Evolutionary conservation across 75 land plant genomes (phyloP).

Genomic region (Ceratopteris richardii): DNA sequence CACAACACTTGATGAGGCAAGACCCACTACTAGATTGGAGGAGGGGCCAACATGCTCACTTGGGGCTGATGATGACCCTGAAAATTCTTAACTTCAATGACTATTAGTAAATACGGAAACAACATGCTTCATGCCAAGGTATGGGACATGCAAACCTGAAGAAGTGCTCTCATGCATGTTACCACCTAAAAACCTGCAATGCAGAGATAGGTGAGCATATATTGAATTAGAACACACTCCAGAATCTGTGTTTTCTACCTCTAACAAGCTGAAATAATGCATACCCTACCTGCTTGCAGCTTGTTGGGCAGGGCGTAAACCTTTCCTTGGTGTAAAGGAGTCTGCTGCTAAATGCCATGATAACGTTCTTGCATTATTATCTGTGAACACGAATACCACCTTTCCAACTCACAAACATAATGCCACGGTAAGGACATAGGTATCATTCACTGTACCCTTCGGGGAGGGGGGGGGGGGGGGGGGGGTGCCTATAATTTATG

Average conservation of each 20-base stretch:
- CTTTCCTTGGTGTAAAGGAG: slow-evolving; percentile 34
- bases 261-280: background rate
- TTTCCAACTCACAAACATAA: slow-evolving; percentile 8
- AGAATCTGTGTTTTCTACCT: slow-evolving; percentile 6
- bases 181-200: too few relatives aligned
- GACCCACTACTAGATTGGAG: background rate
- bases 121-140: too few relatives aligned
- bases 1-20: background rate
- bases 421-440: background rate
- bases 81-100: too few relatives aligned
- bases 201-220: too few relatives aligned
- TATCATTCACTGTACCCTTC: too few relatives aligned
- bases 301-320: slow-evolving; percentile 9
- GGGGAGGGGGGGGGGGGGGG: too few relatives aligned
- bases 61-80: background rate
- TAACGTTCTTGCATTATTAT: slow-evolving; percentile 44
- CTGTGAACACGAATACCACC: background rate
- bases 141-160: too few relatives aligned
- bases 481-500: too few relatives aligned
- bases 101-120: too few relatives aligned
- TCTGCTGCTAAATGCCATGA: slow-evolving; percentile 91
- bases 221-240: background rate
- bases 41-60: background rate
- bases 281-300: slow-evolving; percentile 8
- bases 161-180: too few relatives aligned